phyloP scores from a whole-genome alignment of 164 flowering plant genomes.

The Magnolia sinica region DNA sequence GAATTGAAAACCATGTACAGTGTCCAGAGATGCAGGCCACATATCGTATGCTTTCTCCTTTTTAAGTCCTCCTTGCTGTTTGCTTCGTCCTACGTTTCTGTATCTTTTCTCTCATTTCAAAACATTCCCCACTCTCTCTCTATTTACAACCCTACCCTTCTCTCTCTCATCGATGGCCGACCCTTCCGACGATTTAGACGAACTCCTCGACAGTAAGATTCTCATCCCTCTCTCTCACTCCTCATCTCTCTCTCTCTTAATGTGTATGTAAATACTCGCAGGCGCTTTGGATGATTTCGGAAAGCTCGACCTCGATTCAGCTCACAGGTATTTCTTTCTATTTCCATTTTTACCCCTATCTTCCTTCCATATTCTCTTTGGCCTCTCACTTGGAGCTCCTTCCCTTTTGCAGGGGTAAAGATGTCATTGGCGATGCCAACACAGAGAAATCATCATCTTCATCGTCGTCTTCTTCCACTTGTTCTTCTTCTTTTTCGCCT shows the following conservation, averaged over 20 bases:
- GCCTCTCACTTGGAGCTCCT: neutral
- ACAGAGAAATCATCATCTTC: slow-evolving; percentile 20
- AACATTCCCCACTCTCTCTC: neutral
- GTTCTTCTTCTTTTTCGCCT: slow-evolving; percentile 16
- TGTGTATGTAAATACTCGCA: neutral
- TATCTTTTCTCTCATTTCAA: neutral
- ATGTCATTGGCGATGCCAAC: slow-evolving; percentile 18
- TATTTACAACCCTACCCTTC: neutral
- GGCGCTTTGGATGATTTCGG: slow-evolving; percentile 88
- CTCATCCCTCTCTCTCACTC: slow-evolving; percentile 6
- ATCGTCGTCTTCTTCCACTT: slow-evolving; percentile 17
- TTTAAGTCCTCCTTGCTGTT: neutral
- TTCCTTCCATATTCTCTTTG: slow-evolving; percentile 1
- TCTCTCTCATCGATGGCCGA: slow-evolving; percentile 42
- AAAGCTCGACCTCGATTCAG: slow-evolving; percentile 54
- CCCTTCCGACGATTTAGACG: slow-evolving; percentile 59
- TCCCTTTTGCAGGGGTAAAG: neutral
- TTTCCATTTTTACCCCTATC: slow-evolving; percentile 28
- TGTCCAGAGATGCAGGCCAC: neutral
- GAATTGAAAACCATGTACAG: neutral
- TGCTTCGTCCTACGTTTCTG: neutral
- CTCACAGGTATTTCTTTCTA: slow-evolving; percentile 13
- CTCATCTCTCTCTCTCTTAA: neutral
- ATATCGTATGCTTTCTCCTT: neutral
- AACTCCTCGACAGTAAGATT: slow-evolving; percentile 80